Conservation (phyloP, 768 basidiomycete species). For the Auricularia cornea region DNA sequence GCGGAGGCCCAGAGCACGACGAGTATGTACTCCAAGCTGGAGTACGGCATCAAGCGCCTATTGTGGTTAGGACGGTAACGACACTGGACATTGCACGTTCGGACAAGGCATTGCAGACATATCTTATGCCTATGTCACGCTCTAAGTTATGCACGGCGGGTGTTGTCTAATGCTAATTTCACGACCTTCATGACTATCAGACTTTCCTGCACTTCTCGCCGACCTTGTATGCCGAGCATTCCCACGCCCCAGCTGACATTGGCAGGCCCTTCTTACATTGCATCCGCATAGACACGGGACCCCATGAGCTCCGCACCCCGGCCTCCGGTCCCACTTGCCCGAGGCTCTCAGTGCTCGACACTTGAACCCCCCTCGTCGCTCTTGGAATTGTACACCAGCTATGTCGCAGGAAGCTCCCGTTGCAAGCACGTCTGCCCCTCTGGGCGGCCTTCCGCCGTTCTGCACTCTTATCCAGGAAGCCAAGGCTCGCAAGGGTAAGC, state of each 20-base stretch:
- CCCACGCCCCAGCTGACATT: no score
- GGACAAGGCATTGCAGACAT: background rate
- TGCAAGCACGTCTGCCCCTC: background rate
- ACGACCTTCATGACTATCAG: background rate
- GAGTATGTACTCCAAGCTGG: conserved; percentile 84
- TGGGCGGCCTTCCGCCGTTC: background rate
- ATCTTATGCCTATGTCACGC: background rate
- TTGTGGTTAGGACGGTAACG: conserved; percentile 73
- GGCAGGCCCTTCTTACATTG: background rate
- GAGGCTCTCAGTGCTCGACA: no score
- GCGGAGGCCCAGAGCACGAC: conserved; percentile 80
- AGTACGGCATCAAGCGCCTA: conserved; percentile 85
- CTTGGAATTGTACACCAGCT: background rate
- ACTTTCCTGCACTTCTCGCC: background rate
- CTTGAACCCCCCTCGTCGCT: background rate
- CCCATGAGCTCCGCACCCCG: background rate
- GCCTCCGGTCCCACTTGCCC: no score
- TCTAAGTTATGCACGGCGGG: background rate
- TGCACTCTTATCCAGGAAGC: conserved; percentile 29
- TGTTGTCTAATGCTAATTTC: background rate
- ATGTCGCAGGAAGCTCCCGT: background rate
- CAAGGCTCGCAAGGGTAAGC: conserved; percentile 54
- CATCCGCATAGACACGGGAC: background rate
- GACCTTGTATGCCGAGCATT: background rate
- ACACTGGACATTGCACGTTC: background rate